Percentiles rank a stretch among this genome's conserved stretches.
These are phyloP conservation scores for Patellifolia procumbens DNA, from an alignment of 179 eudicot species.

Conservation along the genomic window DNA sequence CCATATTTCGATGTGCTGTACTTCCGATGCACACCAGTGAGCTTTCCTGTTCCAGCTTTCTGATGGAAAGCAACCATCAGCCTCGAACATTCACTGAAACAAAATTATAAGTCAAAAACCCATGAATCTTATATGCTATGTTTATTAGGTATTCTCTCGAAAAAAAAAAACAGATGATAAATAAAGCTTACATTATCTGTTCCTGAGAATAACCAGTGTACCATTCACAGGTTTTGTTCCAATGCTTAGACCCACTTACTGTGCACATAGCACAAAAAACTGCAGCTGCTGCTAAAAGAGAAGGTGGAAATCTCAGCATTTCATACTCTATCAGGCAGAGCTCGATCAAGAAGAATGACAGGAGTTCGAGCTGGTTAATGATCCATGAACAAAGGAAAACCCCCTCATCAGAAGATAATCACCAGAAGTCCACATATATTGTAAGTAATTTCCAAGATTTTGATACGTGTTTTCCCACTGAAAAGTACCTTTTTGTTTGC, in stretches of 20 bases:
- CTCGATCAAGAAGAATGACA: constrained; percentile 63
- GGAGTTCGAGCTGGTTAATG: constrained; percentile 51
- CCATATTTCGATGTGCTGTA: constrained; percentile 67
- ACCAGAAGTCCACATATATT: too few species aligned
- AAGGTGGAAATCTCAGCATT: constrained; percentile 65
- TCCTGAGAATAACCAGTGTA: constrained; percentile 48
- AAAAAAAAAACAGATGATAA: too few species aligned
- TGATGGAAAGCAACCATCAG: constrained; percentile 67
- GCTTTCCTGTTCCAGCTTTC: too few species aligned
- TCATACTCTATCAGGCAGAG: constrained; percentile 67
- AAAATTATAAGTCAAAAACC: background rate
- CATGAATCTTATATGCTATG: background rate
- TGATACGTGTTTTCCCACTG: background rate
- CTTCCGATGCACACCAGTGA: constrained; percentile 67
- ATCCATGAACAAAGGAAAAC: background rate
- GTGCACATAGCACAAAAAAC: constrained; percentile 65
- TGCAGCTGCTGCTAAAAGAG: constrained; percentile 71
- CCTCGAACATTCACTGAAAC: constrained; percentile 56
- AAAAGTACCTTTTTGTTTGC: constrained; percentile 48
- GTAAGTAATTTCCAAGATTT: background rate
- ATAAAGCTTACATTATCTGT: constrained; percentile 52
- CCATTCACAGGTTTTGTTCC: constrained; percentile 59
- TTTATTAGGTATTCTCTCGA: too few species aligned
- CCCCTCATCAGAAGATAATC: background rate
- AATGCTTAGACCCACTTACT: constrained; percentile 40